A percentile compares a stretch with the other conserved stretches of the same genome.
These are phyloP conservation scores for Teunomyces kruisii DNA, from an alignment of 805 yeast genomes.

Conservation along the genomic window DNA sequence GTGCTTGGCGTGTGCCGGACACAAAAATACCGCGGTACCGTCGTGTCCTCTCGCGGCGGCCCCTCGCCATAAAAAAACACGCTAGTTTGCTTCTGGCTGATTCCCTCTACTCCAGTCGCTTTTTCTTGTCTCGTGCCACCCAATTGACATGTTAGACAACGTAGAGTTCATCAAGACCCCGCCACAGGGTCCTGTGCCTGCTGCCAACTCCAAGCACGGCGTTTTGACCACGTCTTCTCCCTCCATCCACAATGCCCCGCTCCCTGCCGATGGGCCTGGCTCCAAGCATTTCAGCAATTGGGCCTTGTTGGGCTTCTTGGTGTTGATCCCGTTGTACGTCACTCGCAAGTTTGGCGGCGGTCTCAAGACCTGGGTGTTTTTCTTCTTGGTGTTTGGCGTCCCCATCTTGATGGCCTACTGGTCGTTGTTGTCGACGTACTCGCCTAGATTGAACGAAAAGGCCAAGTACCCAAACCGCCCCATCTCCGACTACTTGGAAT, in stretches of 20 bases:
- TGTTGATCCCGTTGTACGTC: constrained; percentile 61
- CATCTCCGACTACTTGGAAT: constrained; percentile 75
- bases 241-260: constrained; percentile 78
- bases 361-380: constrained; percentile 61
- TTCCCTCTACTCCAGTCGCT: neutral
- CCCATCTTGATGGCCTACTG: constrained; percentile 83
- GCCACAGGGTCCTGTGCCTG: constrained; percentile 34
- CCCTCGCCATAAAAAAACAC: neutral
- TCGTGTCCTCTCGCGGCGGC: too few relatives aligned
- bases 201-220: constrained; percentile 34
- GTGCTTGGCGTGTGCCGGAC: neutral
- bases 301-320: constrained; percentile 48
- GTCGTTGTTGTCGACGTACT: constrained; percentile 72
- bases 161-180: constrained; percentile 66
- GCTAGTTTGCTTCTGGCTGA: too few relatives aligned
- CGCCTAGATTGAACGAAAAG: constrained; percentile 80
- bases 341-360: constrained; percentile 71
- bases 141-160: constrained; percentile 32
- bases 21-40: neutral
- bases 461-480: constrained; percentile 74
- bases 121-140: constrained; percentile 1
- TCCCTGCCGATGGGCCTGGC: constrained; percentile 92
- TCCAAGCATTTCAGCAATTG: constrained; percentile 70
- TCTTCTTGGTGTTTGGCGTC: constrained; percentile 52
- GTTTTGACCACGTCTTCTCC: constrained; percentile 50